These are phyloP conservation scores for Cercospora berteroae DNA, from an alignment of 2,329 filamentous ascomycete species.

Conservation along the genomic window DNA sequence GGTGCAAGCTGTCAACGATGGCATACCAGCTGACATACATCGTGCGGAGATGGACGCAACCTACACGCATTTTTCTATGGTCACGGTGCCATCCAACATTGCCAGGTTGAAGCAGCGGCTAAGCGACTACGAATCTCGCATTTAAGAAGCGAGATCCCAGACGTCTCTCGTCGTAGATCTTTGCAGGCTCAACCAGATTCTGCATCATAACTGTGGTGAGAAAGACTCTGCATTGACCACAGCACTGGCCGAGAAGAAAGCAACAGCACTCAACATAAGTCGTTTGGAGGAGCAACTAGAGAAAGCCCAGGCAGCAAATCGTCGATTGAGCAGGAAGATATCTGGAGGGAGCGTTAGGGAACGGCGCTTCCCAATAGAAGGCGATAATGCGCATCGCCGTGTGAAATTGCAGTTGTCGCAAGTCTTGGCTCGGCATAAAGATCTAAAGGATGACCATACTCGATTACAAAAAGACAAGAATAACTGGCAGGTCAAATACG, in stretches of 20 bases:
- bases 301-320: neutral
- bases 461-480: no score
- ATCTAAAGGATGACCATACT: no score
- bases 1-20: neutral
- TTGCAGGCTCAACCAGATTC: neutral
- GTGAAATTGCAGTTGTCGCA: no score
- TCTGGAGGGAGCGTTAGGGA: no score
- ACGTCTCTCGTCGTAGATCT: neutral
- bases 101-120: neutral
- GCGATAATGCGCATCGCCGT: no score
- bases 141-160: neutral
- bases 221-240: neutral
- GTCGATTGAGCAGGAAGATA: no score
- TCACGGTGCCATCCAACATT: neutral
- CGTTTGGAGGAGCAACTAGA: neutral
- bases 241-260: neutral
- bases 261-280: neutral
- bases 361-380: no score
- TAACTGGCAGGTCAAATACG: no score
- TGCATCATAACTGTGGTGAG: neutral
- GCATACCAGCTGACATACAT: neutral
- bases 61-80: no score
- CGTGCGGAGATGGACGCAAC: neutral
- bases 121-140: neutral
- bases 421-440: no score